A percentile compares a stretch with the other conserved stretches of the same genome.
Conservation (phyloP, 257 asterid genomes). For the Salvia rosmarinus region DNA sequence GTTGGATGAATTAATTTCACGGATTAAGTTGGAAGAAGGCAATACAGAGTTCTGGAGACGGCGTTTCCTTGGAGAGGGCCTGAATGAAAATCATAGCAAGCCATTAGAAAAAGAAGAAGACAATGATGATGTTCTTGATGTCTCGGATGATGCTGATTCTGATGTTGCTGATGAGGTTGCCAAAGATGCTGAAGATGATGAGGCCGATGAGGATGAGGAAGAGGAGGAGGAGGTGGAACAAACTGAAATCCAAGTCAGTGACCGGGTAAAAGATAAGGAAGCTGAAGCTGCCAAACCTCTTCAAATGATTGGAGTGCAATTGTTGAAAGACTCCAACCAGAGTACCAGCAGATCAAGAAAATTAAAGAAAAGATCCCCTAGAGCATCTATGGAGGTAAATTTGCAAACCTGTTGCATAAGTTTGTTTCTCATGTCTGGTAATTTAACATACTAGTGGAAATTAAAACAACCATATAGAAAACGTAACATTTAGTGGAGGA, state of each 20-base stretch:
- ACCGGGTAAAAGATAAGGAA: constrained; percentile 80
- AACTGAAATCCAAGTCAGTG: constrained; percentile 71
- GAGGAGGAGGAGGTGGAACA: constrained; percentile 86
- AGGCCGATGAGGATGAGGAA: constrained; percentile 48
- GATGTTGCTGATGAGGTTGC: constrained; percentile 63
- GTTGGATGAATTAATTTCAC: constrained; percentile 87
- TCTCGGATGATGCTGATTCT: constrained; percentile 59
- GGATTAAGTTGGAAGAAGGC: constrained; percentile 92
- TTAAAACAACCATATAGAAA: neutral
- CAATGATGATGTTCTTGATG: constrained; percentile 58
- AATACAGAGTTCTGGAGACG: constrained; percentile 96
- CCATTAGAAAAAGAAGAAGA: constrained; percentile 56
- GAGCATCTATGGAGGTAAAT: constrained; percentile 69
- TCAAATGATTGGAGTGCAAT: constrained; percentile 98
- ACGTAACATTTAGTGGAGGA: neutral
- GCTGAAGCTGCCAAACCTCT: constrained; percentile 74
- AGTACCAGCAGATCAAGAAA: constrained; percentile 69
- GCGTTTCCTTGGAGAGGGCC: constrained; percentile 94
- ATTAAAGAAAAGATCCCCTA: constrained; percentile 66
- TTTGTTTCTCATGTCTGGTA: neutral
- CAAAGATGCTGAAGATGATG: constrained; percentile 77
- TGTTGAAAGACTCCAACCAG: constrained; percentile 82
- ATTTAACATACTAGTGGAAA: neutral
- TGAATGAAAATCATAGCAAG: constrained; percentile 62
- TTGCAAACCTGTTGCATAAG: neutral